A percentile compares a stretch with the other conserved stretches of the same genome.
Conservation (phyloP, 2,329 filamentous ascomycete genomes). For the Xylariaceae sp. region DNA sequence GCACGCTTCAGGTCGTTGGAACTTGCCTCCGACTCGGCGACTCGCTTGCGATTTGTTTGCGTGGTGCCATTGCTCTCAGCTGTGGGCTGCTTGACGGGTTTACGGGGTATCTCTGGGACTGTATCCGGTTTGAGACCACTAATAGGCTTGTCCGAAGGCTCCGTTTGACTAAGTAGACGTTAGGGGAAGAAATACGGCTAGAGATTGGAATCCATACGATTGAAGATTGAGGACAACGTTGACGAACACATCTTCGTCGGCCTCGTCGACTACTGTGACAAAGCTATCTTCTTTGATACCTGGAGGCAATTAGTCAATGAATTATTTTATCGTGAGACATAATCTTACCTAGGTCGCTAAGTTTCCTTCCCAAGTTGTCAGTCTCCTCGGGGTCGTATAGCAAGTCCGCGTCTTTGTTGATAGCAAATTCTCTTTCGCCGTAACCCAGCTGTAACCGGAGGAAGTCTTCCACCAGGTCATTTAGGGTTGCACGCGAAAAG, state of each 20-base stretch:
- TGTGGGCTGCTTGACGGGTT: conserved; percentile 41
- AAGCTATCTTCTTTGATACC: conserved; percentile 70
- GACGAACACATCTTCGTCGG: conserved; percentile 68
- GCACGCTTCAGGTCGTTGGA: conserved; percentile 42
- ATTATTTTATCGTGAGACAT: neutral
- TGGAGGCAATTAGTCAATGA: conserved; percentile 29
- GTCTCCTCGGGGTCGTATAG: conserved; percentile 88
- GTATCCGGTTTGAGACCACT: conserved; percentile 39
- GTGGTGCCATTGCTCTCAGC: conserved; percentile 35
- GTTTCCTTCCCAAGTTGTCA: conserved; percentile 76
- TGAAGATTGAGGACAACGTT: conserved; percentile 73
- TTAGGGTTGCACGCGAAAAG: conserved; percentile 66
- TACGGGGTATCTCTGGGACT: conserved; percentile 47
- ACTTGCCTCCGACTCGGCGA: conserved; percentile 32
- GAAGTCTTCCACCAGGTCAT: conserved; percentile 73
- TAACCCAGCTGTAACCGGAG: conserved; percentile 70
- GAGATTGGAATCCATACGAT: conserved; percentile 33
- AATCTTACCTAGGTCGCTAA: conserved; percentile 65
- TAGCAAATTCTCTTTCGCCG: conserved; percentile 69
- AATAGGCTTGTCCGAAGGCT: conserved; percentile 49
- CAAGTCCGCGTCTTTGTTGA: conserved; percentile 70
- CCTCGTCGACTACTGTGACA: conserved; percentile 79
- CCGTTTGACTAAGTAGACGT: conserved; percentile 11
- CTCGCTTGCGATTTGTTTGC: conserved; percentile 37
- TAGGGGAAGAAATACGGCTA: conserved; percentile 14